Evolutionary conservation across 345 rosid genomes (phyloP).

Genomic region (Salix viminalis): DNA sequence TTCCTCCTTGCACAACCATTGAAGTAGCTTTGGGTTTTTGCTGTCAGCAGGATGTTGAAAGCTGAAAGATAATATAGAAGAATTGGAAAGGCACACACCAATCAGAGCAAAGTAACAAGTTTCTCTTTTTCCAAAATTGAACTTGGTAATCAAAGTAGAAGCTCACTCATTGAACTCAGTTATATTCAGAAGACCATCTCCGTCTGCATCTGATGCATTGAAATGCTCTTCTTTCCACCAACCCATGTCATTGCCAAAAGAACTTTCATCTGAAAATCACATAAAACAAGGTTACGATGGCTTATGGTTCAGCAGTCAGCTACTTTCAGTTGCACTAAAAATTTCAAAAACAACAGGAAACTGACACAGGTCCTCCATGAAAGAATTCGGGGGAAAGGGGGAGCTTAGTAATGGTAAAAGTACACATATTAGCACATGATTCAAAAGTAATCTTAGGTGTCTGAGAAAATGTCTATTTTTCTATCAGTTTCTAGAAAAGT

Average conservation of each 20-base stretch:
- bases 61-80: constrained; percentile 35
- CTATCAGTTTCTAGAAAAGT: neutral
- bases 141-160: constrained; percentile 11
- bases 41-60: constrained; percentile 98
- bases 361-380: neutral
- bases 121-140: neutral
- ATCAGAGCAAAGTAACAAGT: constrained; percentile 1
- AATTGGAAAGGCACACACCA: constrained; percentile 4
- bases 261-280: constrained; percentile 45
- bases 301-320: neutral
- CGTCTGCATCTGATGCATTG: constrained; percentile 89
- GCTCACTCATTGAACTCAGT: constrained; percentile 96
- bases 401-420: neutral
- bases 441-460: neutral
- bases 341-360: neutral
- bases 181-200: constrained; percentile 78
- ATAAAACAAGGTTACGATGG: neutral
- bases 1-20: constrained; percentile 94
- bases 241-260: constrained; percentile 85
- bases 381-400: neutral
- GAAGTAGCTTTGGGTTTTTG: constrained; percentile 64
- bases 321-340: neutral
- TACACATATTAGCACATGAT: neutral
- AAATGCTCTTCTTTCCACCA: constrained; percentile 99
- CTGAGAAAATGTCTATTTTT: neutral